A percentile compares a stretch with the other conserved stretches of the same genome.
Evolutionary conservation across 371 early-diverging fungal genomes (phyloP).

Genomic region (Syncephalastrum sp.): DNA sequence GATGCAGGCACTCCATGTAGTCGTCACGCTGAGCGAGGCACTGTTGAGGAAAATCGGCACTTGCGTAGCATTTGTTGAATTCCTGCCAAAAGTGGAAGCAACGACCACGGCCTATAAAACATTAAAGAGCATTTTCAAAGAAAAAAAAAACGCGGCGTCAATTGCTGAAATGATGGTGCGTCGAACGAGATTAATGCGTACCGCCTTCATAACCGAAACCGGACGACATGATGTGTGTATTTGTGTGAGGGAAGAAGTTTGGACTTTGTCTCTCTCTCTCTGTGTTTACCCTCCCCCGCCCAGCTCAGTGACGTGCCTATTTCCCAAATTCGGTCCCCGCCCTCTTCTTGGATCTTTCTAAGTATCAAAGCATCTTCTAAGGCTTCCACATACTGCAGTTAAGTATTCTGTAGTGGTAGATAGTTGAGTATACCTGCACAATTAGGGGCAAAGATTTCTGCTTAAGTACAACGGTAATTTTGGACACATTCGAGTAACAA

Average conservation of each 20-base stretch:
- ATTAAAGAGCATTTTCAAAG: neutral
- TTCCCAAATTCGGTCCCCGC: no score
- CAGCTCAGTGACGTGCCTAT: no score
- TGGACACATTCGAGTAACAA: no score
- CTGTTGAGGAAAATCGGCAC: conserved; percentile 68
- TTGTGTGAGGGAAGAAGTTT: conserved; percentile 9
- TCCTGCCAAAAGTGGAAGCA: conserved; percentile 87
- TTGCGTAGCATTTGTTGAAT: conserved; percentile 80
- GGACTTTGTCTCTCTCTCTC: neutral
- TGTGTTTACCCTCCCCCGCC: no score
- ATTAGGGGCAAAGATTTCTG: no score
- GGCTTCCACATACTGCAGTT: no score
- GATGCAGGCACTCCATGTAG: conserved; percentile 82
- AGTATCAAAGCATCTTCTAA: no score
- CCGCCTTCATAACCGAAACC: conserved; percentile 50
- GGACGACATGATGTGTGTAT: conserved; percentile 37
- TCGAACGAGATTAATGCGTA: conserved; percentile 9
- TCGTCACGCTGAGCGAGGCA: conserved; percentile 76
- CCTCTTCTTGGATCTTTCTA: no score
- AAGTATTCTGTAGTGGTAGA: no score
- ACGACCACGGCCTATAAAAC: conserved; percentile 68
- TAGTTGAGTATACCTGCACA: no score
- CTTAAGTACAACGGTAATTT: no score
- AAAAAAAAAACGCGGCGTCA: neutral
- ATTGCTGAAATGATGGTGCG: neutral